Conservation (phyloP, 1,284 basidiomycete genomes). For the Cryptococcus neoformans region DNA sequence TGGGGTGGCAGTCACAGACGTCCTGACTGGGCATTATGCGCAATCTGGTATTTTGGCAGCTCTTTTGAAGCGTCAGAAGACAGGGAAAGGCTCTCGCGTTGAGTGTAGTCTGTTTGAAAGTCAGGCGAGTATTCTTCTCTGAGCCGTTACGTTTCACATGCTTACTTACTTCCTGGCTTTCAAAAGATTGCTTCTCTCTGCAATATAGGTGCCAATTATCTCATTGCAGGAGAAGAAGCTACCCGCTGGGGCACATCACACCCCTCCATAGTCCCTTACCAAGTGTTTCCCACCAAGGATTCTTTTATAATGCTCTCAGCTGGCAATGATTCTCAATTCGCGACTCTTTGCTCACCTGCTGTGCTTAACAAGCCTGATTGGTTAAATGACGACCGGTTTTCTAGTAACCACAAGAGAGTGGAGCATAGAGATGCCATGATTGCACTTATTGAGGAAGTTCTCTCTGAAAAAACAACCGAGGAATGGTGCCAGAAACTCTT, state of each 20-base stretch:
- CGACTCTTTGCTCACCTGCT: conserved; percentile 36
- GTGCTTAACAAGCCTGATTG: conserved; percentile 42
- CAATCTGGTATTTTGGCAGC: conserved; percentile 92
- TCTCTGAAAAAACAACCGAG: conserved; percentile 60
- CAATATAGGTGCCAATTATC: conserved; percentile 91
- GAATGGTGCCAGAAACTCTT: conserved; percentile 71
- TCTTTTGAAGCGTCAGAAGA: conserved; percentile 73
- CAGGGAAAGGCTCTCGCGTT: conserved; percentile 84
- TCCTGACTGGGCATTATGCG: conserved; percentile 73
- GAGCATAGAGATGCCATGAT: conserved; percentile 70
- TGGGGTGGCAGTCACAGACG: conserved; percentile 85
- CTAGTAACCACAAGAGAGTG: conserved; percentile 72
- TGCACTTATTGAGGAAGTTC: conserved; percentile 62
- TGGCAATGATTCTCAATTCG: conserved; percentile 82
- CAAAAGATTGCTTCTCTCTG: conserved; percentile 79
- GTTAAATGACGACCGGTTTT: conserved; percentile 56
- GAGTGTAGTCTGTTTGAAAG: conserved; percentile 86
- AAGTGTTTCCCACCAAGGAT: conserved; percentile 83
- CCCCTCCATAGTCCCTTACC: conserved; percentile 83
- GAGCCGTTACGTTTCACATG: neutral
- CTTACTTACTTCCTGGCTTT: neutral
- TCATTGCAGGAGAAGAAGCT: conserved; percentile 81
- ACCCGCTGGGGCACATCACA: conserved; percentile 88
- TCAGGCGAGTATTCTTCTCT: conserved; percentile 56
- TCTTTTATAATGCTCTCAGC: conserved; percentile 93